These are phyloP conservation scores for Abelmoschus esculentus DNA, from an alignment of 345 rosid species.

Conservation along the genomic window DNA sequence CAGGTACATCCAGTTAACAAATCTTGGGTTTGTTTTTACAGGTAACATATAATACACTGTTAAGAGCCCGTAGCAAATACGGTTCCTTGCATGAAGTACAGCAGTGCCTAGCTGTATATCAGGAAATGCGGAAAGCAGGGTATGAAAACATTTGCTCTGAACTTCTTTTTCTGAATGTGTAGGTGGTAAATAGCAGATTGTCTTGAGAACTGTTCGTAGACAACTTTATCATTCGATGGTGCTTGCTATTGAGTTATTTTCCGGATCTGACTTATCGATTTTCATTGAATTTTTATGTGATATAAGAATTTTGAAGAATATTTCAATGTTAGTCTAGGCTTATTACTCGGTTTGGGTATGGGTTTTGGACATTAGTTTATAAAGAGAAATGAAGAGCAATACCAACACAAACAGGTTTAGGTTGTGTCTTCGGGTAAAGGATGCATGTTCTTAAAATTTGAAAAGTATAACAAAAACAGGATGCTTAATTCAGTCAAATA, in stretches of 20 bases:
- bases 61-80: slow-evolving; percentile 68
- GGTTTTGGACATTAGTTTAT: neutral
- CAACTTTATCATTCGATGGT: neutral
- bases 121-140: slow-evolving; percentile 93
- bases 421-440: neutral
- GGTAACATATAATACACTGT: slow-evolving; percentile 86
- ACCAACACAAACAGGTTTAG: neutral
- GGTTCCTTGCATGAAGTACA: slow-evolving; percentile 79
- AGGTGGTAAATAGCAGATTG: neutral
- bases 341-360: neutral
- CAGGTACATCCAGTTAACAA: neutral
- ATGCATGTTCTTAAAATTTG: neutral
- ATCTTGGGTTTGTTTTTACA: slow-evolving; percentile 20
- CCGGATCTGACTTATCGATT: neutral
- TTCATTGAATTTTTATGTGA: neutral
- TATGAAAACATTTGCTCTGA: slow-evolving; percentile 19
- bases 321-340: neutral
- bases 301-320: neutral
- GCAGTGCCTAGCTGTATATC: slow-evolving; percentile 82
- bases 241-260: slow-evolving; percentile 1
- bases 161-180: neutral
- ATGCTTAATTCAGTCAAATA: neutral
- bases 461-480: too few relatives aligned
- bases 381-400: neutral
- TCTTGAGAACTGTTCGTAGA: neutral